These are phyloP conservation scores for Endogone sp. DNA, from an alignment of 192 early-diverging fungal species.

Conservation along the genomic window DNA sequence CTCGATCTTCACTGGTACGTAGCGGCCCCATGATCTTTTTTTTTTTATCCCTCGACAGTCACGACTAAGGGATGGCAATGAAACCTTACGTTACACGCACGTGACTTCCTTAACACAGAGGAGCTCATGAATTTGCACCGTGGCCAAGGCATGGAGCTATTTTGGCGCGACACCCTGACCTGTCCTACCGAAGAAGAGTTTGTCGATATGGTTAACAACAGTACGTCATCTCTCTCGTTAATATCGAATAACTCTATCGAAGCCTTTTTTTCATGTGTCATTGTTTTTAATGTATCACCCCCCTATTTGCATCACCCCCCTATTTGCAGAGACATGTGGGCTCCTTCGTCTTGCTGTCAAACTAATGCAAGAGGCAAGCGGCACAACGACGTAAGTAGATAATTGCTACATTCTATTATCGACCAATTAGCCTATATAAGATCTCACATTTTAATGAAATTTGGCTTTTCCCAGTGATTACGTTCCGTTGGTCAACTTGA, in stretches of 20 bases:
- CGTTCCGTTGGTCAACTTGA: slow-evolving; percentile 72
- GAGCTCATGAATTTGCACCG: slow-evolving; percentile 89
- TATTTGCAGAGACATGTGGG: slow-evolving; percentile 86
- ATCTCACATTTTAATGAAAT: background rate
- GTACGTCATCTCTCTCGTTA: slow-evolving; percentile 51
- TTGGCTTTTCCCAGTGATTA: slow-evolving; percentile 56
- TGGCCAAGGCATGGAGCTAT: slow-evolving; percentile 98
- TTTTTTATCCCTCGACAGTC: too few relatives aligned
- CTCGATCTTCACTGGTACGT: slow-evolving; percentile 72
- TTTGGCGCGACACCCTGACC: slow-evolving; percentile 87
- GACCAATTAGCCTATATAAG: background rate
- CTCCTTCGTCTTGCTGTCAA: slow-evolving; percentile 89
- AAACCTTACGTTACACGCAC: too few relatives aligned
- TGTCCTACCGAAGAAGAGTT: slow-evolving; percentile 94
- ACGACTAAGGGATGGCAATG: too few relatives aligned
- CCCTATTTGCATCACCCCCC: background rate
- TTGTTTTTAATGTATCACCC: background rate
- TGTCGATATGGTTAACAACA: slow-evolving; percentile 93
- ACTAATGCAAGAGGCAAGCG: slow-evolving; percentile 82
- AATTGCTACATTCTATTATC: background rate
- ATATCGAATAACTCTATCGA: too few relatives aligned
- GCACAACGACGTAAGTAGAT: slow-evolving; percentile 25
- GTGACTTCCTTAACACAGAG: too few relatives aligned
- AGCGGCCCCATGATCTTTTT: too few relatives aligned
- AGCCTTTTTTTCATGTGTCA: background rate